Evolutionary conservation across 176 grass and related monocot genomes (phyloP).

Genomic region (Triticum urartu): DNA sequence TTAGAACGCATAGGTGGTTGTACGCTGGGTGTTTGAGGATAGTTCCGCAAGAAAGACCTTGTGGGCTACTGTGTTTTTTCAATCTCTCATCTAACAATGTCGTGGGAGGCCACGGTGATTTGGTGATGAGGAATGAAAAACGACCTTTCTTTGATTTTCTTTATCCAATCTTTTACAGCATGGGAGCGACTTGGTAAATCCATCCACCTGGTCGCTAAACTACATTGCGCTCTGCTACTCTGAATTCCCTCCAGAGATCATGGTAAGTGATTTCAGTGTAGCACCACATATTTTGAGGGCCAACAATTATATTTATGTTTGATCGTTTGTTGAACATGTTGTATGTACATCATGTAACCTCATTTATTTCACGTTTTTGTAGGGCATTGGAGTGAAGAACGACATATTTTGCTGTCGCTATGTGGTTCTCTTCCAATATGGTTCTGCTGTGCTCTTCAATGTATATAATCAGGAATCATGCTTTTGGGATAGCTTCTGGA

Average conservation of each 20-base stretch:
- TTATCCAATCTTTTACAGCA: slow-evolving; percentile 29
- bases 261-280: slow-evolving; percentile 38
- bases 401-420: slow-evolving; percentile 57
- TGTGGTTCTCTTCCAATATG: slow-evolving; percentile 80
- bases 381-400: slow-evolving; percentile 68
- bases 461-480: slow-evolving; percentile 87
- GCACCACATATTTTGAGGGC: background rate
- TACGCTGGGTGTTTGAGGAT: too few species aligned
- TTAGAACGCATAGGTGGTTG: too few species aligned
- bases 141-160: slow-evolving; percentile 6
- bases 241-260: slow-evolving; percentile 70
- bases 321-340: background rate
- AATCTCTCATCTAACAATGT: too few species aligned
- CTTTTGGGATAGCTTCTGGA: slow-evolving; percentile 57
- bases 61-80: too few species aligned
- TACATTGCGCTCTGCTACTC: slow-evolving; percentile 67
- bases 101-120: too few species aligned
- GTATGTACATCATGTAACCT: background rate
- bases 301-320: background rate
- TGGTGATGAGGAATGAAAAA: too few species aligned
- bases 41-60: too few species aligned
- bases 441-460: slow-evolving; percentile 79
- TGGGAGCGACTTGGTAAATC: slow-evolving; percentile 61
- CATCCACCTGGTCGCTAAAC: slow-evolving; percentile 59
- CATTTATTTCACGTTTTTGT: background rate